These are phyloP conservation scores for Cryptococcus amylolentus DNA, from an alignment of 1,284 basidiomycete species.

Conservation along the genomic window DNA sequence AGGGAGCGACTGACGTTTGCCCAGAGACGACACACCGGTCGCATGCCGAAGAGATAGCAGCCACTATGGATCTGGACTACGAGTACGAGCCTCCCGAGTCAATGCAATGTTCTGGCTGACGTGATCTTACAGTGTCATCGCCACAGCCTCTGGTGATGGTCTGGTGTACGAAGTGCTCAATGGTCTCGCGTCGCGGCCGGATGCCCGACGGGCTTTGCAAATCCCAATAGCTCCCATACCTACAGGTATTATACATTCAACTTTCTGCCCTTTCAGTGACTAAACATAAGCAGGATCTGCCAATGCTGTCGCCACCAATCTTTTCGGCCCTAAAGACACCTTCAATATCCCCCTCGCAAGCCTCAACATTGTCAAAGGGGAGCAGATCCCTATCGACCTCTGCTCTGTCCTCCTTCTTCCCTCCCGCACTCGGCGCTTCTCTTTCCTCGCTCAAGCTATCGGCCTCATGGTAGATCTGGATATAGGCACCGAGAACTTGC, in stretches of 20 bases:
- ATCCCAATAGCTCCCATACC: slow-evolving; percentile 83
- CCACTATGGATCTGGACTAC: slow-evolving; percentile 61
- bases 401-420: slow-evolving; percentile 61
- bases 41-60: slow-evolving; percentile 71
- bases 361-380: slow-evolving; percentile 84
- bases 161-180: slow-evolving; percentile 89
- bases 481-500: slow-evolving; percentile 73
- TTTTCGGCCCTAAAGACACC: slow-evolving; percentile 57
- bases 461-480: slow-evolving; percentile 92
- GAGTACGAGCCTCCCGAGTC: slow-evolving; percentile 51
- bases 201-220: slow-evolving; percentile 66
- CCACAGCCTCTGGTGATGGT: slow-evolving; percentile 87
- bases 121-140: slow-evolving; percentile 56
- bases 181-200: slow-evolving; percentile 71
- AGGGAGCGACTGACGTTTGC: background rate
- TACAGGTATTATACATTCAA: slow-evolving; percentile 59
- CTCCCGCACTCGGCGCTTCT: slow-evolving; percentile 55
- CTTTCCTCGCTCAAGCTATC: slow-evolving; percentile 82
- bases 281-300: slow-evolving; percentile 42
- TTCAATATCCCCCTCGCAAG: slow-evolving; percentile 70
- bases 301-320: slow-evolving; percentile 47
- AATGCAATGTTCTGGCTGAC: background rate
- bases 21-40: slow-evolving; percentile 67
- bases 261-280: background rate
- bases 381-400: slow-evolving; percentile 72